Conservation (phyloP, 225 moss, liverwort and hornwort genomes). For the Thuidium tamariscinum region DNA sequence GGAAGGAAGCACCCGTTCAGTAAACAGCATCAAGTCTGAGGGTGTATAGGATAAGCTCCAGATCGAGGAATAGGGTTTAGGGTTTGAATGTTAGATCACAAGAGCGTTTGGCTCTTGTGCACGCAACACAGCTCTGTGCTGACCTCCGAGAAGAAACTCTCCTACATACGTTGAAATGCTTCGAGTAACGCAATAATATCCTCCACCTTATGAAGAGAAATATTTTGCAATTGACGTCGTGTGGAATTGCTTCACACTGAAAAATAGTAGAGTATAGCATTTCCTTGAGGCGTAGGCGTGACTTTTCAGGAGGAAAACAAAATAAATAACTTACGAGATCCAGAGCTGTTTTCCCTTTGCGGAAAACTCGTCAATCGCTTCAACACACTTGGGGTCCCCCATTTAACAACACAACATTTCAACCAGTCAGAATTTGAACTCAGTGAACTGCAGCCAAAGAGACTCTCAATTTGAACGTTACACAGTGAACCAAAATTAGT, state of each 20-base stretch:
- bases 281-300: neutral
- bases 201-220: neutral
- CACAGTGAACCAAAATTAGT: neutral
- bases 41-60: neutral
- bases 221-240: neutral
- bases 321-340: constrained; percentile 3
- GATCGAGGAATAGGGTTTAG: neutral
- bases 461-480: neutral
- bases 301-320: neutral
- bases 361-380: constrained; percentile 10
- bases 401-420: neutral
- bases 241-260: neutral
- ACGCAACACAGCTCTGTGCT: neutral
- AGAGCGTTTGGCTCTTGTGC: neutral
- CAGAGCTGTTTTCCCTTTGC: constrained; percentile 2
- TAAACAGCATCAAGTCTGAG: neutral
- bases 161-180: neutral
- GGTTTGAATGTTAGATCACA: neutral
- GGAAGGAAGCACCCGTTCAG: neutral
- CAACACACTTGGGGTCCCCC: constrained; percentile 12
- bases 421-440: neutral
- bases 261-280: neutral
- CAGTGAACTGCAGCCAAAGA: neutral
- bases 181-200: neutral
- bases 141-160: neutral